Conservation (phyloP, 2,329 filamentous ascomycete species). For the Tolypocladium album region DNA sequence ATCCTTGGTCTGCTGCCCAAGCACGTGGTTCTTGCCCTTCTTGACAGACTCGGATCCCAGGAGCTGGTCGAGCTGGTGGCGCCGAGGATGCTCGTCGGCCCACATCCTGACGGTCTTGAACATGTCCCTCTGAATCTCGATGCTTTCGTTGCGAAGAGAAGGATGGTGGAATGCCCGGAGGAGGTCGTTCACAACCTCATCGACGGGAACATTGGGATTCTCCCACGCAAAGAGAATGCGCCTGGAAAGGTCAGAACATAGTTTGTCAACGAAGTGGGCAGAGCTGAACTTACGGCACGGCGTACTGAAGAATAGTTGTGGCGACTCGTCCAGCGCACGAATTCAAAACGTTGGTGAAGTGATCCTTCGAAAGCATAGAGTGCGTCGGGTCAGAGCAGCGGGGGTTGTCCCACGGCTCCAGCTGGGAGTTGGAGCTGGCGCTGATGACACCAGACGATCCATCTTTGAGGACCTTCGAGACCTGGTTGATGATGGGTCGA, state of each 20-base stretch:
- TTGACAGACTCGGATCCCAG: constrained; percentile 77
- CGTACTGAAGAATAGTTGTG: constrained; percentile 70
- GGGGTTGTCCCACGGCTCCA: constrained; percentile 70
- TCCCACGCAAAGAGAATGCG: constrained; percentile 91
- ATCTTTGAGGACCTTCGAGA: constrained; percentile 73
- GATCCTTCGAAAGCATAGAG: constrained; percentile 75
- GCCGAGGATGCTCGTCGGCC: constrained; percentile 59
- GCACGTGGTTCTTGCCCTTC: constrained; percentile 67
- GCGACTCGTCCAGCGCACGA: constrained; percentile 66
- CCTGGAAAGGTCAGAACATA: constrained; percentile 19
- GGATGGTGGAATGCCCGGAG: constrained; percentile 85
- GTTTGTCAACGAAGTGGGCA: too few species aligned
- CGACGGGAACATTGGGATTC: constrained; percentile 68
- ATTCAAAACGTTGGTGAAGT: constrained; percentile 72
- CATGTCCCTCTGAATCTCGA: constrained; percentile 82
- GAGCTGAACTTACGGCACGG: constrained; percentile 53
- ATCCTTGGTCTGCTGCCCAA: constrained; percentile 23
- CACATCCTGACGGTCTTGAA: constrained; percentile 76
- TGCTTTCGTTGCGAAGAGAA: constrained; percentile 59
- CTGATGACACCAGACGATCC: constrained; percentile 65
- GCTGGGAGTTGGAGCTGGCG: constrained; percentile 62
- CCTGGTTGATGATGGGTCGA: constrained; percentile 79
- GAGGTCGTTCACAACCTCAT: constrained; percentile 76
- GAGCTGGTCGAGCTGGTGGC: constrained; percentile 59
- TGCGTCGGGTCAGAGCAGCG: constrained; percentile 69